Evolutionary conservation across 192 early-diverging fungal species (phyloP).

Genomic region (Phycomyces blakesleeanus): DNA sequence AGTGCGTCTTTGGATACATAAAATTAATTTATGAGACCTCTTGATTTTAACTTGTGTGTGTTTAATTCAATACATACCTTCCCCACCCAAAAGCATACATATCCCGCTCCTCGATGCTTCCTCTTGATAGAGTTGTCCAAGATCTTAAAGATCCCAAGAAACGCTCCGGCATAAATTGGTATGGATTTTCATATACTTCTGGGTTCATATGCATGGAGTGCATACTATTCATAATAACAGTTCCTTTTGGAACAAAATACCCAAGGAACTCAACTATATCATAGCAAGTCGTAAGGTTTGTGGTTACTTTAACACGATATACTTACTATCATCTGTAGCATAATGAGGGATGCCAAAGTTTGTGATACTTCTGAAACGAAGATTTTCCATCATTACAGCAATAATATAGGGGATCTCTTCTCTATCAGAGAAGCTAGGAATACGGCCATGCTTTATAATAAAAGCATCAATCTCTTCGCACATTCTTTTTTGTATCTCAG

Average conservation of each 20-base stretch:
- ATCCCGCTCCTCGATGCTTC: slow-evolving; percentile 2
- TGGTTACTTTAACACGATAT: neutral
- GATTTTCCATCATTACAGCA: slow-evolving; percentile 12
- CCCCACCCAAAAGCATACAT: slow-evolving; percentile 23
- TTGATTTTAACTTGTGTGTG: neutral
- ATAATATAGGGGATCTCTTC: slow-evolving; percentile 16
- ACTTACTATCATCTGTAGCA: slow-evolving; percentile 14
- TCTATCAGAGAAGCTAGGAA: slow-evolving; percentile 2
- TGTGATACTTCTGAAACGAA: slow-evolving; percentile 8
- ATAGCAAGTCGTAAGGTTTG: slow-evolving; percentile 27
- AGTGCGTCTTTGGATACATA: neutral
- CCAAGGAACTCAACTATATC: slow-evolving; percentile 23
- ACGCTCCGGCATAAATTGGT: slow-evolving; percentile 47
- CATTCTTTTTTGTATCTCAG: slow-evolving; percentile 11
- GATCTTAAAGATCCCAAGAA: neutral
- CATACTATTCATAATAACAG: slow-evolving; percentile 42
- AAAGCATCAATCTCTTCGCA: slow-evolving; percentile 15
- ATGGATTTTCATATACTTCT: slow-evolving; percentile 24
- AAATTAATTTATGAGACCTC: neutral
- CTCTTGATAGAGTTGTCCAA: slow-evolving; percentile 12
- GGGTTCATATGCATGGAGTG: slow-evolving; percentile 41
- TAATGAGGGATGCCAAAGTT: slow-evolving; percentile 17
- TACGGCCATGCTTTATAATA: neutral
- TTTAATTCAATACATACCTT: neutral
- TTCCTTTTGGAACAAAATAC: neutral